These are phyloP conservation scores for Beauveria sp. DNA, from an alignment of 2,329 filamentous ascomycete species.

Conservation along the genomic window DNA sequence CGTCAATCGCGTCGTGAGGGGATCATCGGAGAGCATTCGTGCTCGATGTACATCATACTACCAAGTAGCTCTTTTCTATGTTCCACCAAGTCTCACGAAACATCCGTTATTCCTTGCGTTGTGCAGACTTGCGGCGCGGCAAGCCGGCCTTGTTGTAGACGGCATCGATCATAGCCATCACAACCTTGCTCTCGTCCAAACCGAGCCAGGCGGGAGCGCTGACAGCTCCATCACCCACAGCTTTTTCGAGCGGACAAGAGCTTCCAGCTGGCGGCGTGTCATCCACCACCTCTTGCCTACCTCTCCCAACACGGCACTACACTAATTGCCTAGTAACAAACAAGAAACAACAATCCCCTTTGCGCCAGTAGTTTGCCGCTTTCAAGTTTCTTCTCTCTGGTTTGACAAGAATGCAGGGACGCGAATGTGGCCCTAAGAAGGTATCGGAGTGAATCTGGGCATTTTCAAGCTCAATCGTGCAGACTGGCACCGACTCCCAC, in stretches of 20 bases:
- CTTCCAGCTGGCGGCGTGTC: constrained; percentile 4
- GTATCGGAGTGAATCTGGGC: background rate
- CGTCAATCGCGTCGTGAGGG: background rate
- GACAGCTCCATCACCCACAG: background rate
- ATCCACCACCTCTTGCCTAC: constrained; percentile 5
- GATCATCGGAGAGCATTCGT: background rate
- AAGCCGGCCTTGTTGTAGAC: constrained; percentile 2
- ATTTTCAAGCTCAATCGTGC: background rate
- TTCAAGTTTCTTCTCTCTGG: background rate
- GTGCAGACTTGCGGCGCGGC: background rate
- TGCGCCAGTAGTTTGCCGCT: background rate
- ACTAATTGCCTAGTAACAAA: background rate
- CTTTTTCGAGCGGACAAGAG: background rate
- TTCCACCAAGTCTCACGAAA: background rate
- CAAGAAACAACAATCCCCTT: background rate
- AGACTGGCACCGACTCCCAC: constrained; percentile 1
- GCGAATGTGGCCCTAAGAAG: background rate
- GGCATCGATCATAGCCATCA: constrained; percentile 2
- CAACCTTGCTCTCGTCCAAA: background rate
- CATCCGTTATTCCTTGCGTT: background rate
- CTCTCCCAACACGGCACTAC: constrained; percentile 1
- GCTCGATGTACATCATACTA: background rate
- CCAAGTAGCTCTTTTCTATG: background rate
- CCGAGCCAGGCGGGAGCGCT: background rate
- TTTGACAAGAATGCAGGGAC: background rate